Evolutionary conservation across 371 early-diverging fungal species (phyloP).

Genomic region (Thermomucor indicae-seudaticae): DNA sequence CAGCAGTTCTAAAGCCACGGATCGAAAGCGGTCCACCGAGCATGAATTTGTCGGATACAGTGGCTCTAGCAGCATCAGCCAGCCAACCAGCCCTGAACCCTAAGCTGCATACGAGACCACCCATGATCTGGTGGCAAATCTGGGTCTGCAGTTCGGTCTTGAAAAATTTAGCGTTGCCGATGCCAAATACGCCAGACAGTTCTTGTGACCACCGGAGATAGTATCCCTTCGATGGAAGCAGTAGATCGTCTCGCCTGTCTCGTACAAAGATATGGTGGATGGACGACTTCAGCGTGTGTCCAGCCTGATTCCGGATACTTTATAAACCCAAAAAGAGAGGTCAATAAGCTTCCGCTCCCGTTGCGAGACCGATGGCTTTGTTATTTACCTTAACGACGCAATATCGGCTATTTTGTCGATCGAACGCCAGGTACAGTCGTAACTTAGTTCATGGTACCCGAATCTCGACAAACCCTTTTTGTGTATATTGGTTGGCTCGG

Average conservation of each 20-base stretch:
- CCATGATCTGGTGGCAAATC: slow-evolving; percentile 28
- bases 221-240: slow-evolving; percentile 75
- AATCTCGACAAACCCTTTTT: slow-evolving; percentile 45
- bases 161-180: slow-evolving; percentile 74
- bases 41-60: slow-evolving; percentile 80
- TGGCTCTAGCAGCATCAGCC: slow-evolving; percentile 52
- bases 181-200: slow-evolving; percentile 70
- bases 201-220: slow-evolving; percentile 67
- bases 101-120: slow-evolving; percentile 42
- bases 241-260: slow-evolving; percentile 75
- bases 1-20: slow-evolving; percentile 84
- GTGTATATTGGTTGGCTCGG: no score
- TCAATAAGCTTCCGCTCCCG: no score
- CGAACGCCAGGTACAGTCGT: slow-evolving; percentile 76
- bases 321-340: neutral
- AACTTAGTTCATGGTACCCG: slow-evolving; percentile 71
- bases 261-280: slow-evolving; percentile 61
- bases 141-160: slow-evolving; percentile 70
- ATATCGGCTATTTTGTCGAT: slow-evolving; percentile 63
- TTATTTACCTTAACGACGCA: slow-evolving; percentile 69
- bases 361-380: neutral
- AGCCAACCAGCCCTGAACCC: slow-evolving; percentile 70
- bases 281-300: slow-evolving; percentile 84
- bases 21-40: slow-evolving; percentile 85
- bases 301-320: slow-evolving; percentile 85